Evolutionary conservation across 202 grass and related monocot genomes (phyloP).

Genomic region (Schoenoplectus tabernaemontani): DNA sequence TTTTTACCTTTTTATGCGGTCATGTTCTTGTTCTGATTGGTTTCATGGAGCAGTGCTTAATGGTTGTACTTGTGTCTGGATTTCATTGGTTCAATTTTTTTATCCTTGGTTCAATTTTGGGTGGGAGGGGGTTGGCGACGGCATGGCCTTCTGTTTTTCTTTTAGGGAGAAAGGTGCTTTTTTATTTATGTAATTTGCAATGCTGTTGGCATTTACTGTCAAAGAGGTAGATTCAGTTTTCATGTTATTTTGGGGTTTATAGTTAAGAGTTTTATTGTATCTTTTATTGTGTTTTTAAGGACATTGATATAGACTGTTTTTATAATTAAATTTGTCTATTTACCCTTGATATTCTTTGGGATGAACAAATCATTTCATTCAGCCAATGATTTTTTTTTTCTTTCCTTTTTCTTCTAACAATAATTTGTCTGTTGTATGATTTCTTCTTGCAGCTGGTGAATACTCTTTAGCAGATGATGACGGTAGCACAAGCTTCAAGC

Average conservation of each 20-base stretch:
- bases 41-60: too few species aligned
- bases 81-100: too few species aligned
- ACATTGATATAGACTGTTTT: neutral
- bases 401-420: neutral
- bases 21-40: neutral
- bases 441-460: neutral
- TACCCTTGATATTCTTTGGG: neutral
- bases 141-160: too few species aligned
- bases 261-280: neutral
- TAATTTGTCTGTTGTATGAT: neutral
- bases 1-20: neutral
- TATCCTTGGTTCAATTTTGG: too few species aligned
- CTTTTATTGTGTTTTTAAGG: neutral
- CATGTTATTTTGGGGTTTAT: neutral
- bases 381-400: neutral
- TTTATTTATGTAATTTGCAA: neutral
- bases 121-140: too few species aligned
- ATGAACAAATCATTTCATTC: neutral
- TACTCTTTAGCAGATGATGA: constrained; percentile 48
- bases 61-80: too few species aligned
- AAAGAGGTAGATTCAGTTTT: too few species aligned
- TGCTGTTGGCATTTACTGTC: neutral
- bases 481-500: constrained; percentile 41
- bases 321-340: too few species aligned
- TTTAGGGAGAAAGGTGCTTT: neutral